These are phyloP conservation scores for Phoma sp. DNA, from an alignment of 2,329 filamentous ascomycete genomes.

Conservation along the genomic window DNA sequence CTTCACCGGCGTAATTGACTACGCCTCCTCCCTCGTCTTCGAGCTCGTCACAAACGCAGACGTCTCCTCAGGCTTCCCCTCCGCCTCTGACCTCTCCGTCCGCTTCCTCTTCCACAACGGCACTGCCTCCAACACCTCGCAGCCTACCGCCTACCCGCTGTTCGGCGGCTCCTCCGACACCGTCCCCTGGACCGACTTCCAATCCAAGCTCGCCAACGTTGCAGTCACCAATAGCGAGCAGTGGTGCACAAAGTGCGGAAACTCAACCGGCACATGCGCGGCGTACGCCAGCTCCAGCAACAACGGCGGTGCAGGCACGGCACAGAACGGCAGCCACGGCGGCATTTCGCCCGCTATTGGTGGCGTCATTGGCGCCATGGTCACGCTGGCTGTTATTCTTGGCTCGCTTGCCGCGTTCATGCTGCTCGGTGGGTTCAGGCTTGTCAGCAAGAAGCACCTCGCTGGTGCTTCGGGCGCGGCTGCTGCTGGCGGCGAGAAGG, in stretches of 20 bases:
- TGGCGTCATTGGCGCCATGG: conserved; percentile 78
- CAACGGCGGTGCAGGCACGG: conserved; percentile 4
- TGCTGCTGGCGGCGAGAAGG: conserved; percentile 1
- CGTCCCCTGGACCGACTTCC: conserved; percentile 74
- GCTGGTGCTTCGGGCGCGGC: conserved; percentile 4
- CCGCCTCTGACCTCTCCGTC: conserved; percentile 59
- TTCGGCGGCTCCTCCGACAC: conserved; percentile 63
- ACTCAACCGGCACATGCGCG: conserved; percentile 71
- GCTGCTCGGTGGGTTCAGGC: conserved; percentile 62
- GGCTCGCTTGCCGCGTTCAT: conserved; percentile 60
- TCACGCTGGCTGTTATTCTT: conserved; percentile 69
- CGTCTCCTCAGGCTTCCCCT: conserved; percentile 50
- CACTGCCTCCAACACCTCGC: conserved; percentile 54
- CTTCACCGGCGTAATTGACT: conserved; percentile 82
- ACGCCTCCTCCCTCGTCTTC: conserved; percentile 81
- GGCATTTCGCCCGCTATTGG: conserved; percentile 74
- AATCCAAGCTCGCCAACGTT: conserved; percentile 67
- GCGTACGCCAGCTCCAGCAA: conserved; percentile 43
- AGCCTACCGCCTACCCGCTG: conserved; percentile 63
- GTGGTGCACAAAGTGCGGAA: conserved; percentile 81
- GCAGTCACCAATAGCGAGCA: conserved; percentile 67
- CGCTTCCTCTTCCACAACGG: conserved; percentile 70
- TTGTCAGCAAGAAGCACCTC: conserved; percentile 63
- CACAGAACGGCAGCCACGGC: conserved; percentile 8
- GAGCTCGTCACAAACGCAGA: conserved; percentile 67